These are phyloP conservation scores for Arthrobotrys sinensis DNA, from an alignment of 2,329 filamentous ascomycete genomes.

Conservation along the genomic window DNA sequence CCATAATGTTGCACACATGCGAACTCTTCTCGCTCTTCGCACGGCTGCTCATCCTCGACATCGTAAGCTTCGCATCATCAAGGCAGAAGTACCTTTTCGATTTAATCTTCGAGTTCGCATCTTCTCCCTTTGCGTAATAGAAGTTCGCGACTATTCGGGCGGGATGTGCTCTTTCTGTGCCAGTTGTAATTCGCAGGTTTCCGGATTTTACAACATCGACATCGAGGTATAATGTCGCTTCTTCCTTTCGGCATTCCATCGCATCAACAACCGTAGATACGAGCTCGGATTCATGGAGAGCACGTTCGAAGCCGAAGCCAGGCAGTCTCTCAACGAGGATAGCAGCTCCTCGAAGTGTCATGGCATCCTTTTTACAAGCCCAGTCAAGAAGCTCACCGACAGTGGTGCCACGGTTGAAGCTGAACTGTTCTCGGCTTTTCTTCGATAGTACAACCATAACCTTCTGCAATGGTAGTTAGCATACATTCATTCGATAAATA, in stretches of 20 bases:
- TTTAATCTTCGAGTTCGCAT: constrained; percentile 52
- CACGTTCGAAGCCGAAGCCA: constrained; percentile 53
- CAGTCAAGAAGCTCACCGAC: constrained; percentile 52
- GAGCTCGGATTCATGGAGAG: constrained; percentile 47
- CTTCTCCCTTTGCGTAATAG: constrained; percentile 54
- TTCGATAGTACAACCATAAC: constrained; percentile 55
- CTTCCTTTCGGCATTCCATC: constrained; percentile 52
- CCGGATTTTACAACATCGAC: constrained; percentile 50
- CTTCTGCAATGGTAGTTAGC: constrained; percentile 35
- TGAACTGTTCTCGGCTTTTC: constrained; percentile 33
- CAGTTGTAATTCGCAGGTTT: constrained; percentile 39
- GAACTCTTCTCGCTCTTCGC: constrained; percentile 56
- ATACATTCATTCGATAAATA: background rate
- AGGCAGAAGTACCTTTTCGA: constrained; percentile 58
- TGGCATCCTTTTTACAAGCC: constrained; percentile 53
- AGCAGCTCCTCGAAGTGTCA: constrained; percentile 55
- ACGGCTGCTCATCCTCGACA: constrained; percentile 55
- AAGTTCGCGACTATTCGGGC: constrained; percentile 47
- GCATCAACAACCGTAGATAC: constrained; percentile 48
- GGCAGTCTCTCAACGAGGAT: constrained; percentile 52
- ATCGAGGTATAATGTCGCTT: constrained; percentile 49
- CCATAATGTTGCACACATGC: constrained; percentile 58
- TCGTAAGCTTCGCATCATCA: constrained; percentile 56
- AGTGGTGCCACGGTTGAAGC: constrained; percentile 44
- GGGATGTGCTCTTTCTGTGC: constrained; percentile 18